Percentiles rank a stretch among this genome's conserved stretches.
Conservation (phyloP, 2,329 filamentous ascomycete species). For the Ophiobolus disseminans region DNA sequence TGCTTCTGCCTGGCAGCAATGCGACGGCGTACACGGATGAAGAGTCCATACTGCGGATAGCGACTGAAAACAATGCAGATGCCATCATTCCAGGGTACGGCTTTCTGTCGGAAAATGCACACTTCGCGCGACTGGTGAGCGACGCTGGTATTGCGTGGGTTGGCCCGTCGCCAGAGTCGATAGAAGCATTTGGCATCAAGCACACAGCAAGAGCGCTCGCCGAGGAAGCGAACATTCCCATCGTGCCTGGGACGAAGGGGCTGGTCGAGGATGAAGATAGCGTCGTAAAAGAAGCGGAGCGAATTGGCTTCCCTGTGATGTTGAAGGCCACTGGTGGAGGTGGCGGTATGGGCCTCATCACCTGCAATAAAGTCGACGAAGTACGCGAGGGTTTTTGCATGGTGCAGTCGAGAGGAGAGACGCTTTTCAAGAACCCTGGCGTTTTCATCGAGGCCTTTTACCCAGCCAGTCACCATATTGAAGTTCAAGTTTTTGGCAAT, state of each 20-base stretch:
- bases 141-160: constrained; percentile 65
- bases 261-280: constrained; percentile 58
- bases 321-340: constrained; percentile 69
- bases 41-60: constrained; percentile 59
- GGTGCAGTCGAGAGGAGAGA: constrained; percentile 76
- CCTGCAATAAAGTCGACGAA: constrained; percentile 71
- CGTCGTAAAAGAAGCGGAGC: constrained; percentile 53
- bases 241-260: constrained; percentile 62
- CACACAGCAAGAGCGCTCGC: constrained; percentile 64
- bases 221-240: constrained; percentile 59
- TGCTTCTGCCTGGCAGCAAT: constrained; percentile 58
- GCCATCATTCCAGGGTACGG: constrained; percentile 73
- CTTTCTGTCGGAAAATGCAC: constrained; percentile 69
- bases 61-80: constrained; percentile 57
- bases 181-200: constrained; percentile 66
- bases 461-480: constrained; percentile 79
- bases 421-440: constrained; percentile 82
- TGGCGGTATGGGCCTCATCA: constrained; percentile 84
- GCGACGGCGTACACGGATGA: constrained; percentile 59
- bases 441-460: constrained; percentile 88
- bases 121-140: constrained; percentile 63
- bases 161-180: constrained; percentile 62
- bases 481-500: constrained; percentile 91
- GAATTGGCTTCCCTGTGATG: constrained; percentile 61
- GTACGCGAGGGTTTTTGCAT: constrained; percentile 74